phyloP scores from a whole-genome alignment of 1,284 basidiomycete species.

The Irpex rosettiformis region DNA sequence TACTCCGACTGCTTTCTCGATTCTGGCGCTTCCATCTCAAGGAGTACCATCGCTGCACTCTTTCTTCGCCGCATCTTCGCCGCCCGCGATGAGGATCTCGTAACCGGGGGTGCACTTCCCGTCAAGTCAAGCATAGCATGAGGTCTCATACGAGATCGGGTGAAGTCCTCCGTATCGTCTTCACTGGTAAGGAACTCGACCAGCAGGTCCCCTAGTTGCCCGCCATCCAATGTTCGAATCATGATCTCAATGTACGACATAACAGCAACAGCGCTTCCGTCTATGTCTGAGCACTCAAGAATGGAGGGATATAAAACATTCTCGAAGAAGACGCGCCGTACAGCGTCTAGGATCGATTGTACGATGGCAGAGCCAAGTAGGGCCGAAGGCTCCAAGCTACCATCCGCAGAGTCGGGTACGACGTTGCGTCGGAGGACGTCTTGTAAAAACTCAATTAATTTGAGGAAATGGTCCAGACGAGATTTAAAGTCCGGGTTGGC shows the following conservation, averaged over 20 bases:
- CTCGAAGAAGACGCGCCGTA: slow-evolving; percentile 86
- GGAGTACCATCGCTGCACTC: slow-evolving; percentile 79
- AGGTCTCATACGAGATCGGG: slow-evolving; percentile 39
- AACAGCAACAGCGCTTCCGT: slow-evolving; percentile 94
- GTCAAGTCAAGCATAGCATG: slow-evolving; percentile 43
- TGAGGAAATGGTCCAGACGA: slow-evolving; percentile 85
- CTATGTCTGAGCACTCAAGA: slow-evolving; percentile 87
- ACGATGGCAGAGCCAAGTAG: slow-evolving; percentile 77
- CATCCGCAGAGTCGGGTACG: slow-evolving; percentile 34
- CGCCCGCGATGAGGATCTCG: slow-evolving; percentile 27
- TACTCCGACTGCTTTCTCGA: slow-evolving; percentile 70
- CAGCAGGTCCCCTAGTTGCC: slow-evolving; percentile 67
- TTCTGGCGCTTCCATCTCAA: slow-evolving; percentile 80
- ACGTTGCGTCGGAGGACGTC: slow-evolving; percentile 76
- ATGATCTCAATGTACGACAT: slow-evolving; percentile 95
- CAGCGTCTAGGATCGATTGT: slow-evolving; percentile 77
- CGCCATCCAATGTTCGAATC: slow-evolving; percentile 72
- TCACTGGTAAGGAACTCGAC: slow-evolving; percentile 81
- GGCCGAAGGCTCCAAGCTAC: slow-evolving; percentile 49
- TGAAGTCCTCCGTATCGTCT: slow-evolving; percentile 63
- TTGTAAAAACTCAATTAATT: slow-evolving; percentile 88
- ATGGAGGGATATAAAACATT: slow-evolving; percentile 93
- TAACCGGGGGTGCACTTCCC: slow-evolving; percentile 32
- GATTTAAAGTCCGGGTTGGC: slow-evolving; percentile 73
- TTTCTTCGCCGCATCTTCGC: slow-evolving; percentile 59